Conservation (phyloP, 352 stramenopile genomes). For the Phytophthora meadii region DNA sequence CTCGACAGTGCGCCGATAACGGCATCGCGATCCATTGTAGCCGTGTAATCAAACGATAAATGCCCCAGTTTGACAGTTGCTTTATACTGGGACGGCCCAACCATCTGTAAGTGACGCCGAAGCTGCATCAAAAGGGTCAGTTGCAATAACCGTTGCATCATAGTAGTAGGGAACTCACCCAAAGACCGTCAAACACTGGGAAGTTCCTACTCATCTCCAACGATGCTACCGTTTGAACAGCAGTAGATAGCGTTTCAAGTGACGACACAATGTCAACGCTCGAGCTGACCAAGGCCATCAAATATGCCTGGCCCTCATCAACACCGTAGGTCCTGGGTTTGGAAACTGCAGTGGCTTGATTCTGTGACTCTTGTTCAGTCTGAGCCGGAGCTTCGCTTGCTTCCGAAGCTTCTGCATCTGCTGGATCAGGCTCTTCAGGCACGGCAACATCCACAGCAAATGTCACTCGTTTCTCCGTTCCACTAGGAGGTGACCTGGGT, state of each 20-base stretch:
- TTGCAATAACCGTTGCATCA: not conserved
- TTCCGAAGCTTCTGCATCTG: slow-evolving; percentile 2
- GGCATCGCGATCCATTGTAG: slow-evolving; percentile 48
- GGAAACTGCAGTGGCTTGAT: slow-evolving; percentile 1
- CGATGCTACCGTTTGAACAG: slow-evolving; percentile 47
- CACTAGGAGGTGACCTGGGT: not conserved
- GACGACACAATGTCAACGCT: slow-evolving; percentile 66
- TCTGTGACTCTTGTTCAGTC: slow-evolving; percentile 7
- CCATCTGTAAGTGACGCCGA: slow-evolving; percentile 43
- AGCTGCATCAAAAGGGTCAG: slow-evolving; percentile 47
- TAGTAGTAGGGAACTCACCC: slow-evolving; percentile 35
- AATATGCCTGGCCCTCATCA: slow-evolving; percentile 51
- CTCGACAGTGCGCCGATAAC: slow-evolving; percentile 54
- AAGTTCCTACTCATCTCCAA: slow-evolving; percentile 73
- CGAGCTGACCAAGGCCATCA: slow-evolving; percentile 61
- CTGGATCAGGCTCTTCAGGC: not conserved
- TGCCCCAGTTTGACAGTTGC: slow-evolving; percentile 50
- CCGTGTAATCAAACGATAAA: slow-evolving; percentile 43
- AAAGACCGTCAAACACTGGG: slow-evolving; percentile 52
- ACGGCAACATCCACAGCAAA: slow-evolving; percentile 24
- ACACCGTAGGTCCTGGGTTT: slow-evolving; percentile 30
- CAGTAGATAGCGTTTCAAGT: slow-evolving; percentile 49
- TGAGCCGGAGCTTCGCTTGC: not conserved
- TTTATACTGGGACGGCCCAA: slow-evolving; percentile 26
- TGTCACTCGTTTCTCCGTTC: slow-evolving; percentile 33